Evolutionary conservation across 495 filamentous ascomycete species (phyloP), one percentile per base, ranked within the genome.

Genomic region (Clavariopsis aquatica): DNA sequence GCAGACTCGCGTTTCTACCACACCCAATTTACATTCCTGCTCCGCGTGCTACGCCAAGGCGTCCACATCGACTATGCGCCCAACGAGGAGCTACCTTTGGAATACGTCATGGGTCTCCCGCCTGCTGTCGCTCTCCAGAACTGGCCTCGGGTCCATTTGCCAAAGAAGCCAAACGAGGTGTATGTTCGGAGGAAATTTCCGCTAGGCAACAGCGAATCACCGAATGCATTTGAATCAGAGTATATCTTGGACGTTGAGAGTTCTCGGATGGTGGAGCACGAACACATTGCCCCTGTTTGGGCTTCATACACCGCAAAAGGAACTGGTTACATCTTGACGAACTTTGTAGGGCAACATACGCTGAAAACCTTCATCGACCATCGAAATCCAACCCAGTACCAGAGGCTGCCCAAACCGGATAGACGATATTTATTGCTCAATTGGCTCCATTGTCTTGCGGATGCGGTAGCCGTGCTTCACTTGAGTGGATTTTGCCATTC

Each of bases 361-460:
- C 80, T 98, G 41, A 88, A 86, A 72, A 84, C 83, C 1, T 92
- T 96, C 75, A 78, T 96, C 45, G 83, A 86, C 13, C 87, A 87
- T 52, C 62, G 75, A 2, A 72, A 69, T 34, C 69, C 74, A 12
- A 23, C 57, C 10, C 73, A 75, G 49, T 85, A 92, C 77, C 92
- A 93, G 71, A 81, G 81, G 2, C 77, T 96, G 1, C 72, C 85
- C 1, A 96, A 95, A 72, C 79, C 84, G 58, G 81, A 84, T n/a
- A 85, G 90, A 27, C 83, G 88, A 28, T 76, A 80, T 29, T 79
- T 87, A 2, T 74, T 96, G 17, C 79, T 96, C 69, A 86, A 89
- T 66, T 96, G 93, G 93, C 85, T 93, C 43, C 91, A 92, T 74
- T 96, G 93, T 71, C 81, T 98, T 1, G 81, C 84, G 0, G 88